Conservation (phyloP, 1,284 basidiomycete species). For the Anthracocystis panici-leucophaei region DNA sequence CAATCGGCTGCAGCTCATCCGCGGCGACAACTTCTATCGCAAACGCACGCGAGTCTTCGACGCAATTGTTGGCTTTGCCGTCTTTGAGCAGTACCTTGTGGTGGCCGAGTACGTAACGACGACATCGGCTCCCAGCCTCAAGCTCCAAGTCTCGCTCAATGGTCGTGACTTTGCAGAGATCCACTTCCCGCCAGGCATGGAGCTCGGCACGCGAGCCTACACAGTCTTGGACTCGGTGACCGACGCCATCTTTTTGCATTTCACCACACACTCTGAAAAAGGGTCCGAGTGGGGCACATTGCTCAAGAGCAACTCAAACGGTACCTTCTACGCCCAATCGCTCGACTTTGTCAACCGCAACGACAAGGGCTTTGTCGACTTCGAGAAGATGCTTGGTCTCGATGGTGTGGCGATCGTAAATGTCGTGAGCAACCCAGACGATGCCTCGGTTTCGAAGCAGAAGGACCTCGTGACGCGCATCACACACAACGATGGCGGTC, state of each 20-base stretch:
- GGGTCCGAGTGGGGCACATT: conserved; percentile 88
- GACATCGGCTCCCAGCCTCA: conserved; percentile 34
- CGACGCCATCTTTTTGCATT: conserved; percentile 90
- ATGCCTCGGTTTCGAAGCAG: conserved; percentile 78
- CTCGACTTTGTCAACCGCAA: conserved; percentile 91
- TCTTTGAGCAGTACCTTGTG: conserved; percentile 94
- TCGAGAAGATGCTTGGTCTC: conserved; percentile 95
- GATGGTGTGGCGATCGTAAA: conserved; percentile 96
- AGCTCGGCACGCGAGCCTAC: conserved; percentile 88
- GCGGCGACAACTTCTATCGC: conserved; percentile 81
- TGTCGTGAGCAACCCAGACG: conserved; percentile 83
- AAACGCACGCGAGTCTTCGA: conserved; percentile 82
- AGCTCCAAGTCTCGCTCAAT: conserved; percentile 93
- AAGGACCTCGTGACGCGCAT: conserved; percentile 89
- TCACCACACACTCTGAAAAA: conserved; percentile 85
- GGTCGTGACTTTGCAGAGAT: conserved; percentile 85
- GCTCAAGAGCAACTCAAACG: conserved; percentile 95
- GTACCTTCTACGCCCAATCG: conserved; percentile 92
- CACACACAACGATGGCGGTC: conserved; percentile 96
- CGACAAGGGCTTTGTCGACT: conserved; percentile 88
- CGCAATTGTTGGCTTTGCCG: conserved; percentile 90
- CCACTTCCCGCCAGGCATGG: conserved; percentile 88
- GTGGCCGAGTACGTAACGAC: conserved; percentile 82
- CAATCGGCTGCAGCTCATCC: conserved; percentile 83
- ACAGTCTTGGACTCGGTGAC: conserved; percentile 95